Conservation (phyloP, 129 eudicot species). For the Flaveria robusta region DNA sequence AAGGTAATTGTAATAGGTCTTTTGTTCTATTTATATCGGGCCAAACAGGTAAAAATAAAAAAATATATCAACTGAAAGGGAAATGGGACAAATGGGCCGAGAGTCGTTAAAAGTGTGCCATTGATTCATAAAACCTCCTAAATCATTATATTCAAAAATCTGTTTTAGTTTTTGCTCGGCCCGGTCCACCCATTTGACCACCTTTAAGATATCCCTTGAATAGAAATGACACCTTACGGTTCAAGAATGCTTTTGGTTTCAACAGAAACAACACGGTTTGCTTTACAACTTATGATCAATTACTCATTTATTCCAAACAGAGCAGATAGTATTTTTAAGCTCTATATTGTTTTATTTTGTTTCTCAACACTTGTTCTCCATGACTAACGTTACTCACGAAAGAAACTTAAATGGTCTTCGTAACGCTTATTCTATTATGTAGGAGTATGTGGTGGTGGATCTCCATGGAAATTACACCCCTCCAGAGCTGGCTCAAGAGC, state of each 20-base stretch:
- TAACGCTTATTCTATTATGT: not conserved
- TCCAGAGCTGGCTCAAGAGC: constrained; percentile 68
- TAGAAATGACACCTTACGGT: no score
- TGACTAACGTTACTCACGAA: no score
- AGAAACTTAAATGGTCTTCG: not conserved
- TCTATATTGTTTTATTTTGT: not conserved
- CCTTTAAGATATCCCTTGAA: not conserved
- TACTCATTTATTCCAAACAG: no score
- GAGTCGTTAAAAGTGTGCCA: not conserved
- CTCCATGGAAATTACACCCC: constrained; percentile 69
- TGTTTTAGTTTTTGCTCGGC: not conserved
- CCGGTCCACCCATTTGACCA: not conserved
- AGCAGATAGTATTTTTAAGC: no score
- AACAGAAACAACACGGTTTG: no score
- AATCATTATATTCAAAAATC: not conserved
- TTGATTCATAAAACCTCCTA: not conserved
- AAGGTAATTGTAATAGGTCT: not conserved
- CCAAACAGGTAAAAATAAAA: not conserved
- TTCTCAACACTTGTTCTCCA: not conserved
- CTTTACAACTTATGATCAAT: no score
- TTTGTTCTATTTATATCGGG: not conserved
- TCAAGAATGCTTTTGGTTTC: no score
- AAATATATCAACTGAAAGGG: not conserved
- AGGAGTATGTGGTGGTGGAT: constrained; percentile 89
- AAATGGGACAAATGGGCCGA: not conserved